Base-by-base conservation (phyloP, 2,329 filamentous ascomycete genomes). In the Leptographium wingfieldii region DNA sequence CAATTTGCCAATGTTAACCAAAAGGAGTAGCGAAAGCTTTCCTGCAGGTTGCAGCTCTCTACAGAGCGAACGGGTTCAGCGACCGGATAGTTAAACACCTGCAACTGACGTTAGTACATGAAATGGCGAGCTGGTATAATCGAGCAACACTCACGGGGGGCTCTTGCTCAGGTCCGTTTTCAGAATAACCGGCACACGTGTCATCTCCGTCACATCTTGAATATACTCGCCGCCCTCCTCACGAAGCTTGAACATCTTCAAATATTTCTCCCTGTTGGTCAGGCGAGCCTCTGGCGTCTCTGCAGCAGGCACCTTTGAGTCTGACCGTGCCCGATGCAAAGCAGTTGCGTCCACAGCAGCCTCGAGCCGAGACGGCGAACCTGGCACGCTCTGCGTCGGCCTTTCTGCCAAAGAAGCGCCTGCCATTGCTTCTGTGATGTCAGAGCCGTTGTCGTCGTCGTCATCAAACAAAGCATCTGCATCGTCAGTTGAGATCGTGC, bases 111-210 rank as follows among this genome's bases (percentile, higher is more conserved):
- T 54, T 11, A 54, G 49, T 5, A 54, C 25, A 46, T 11, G 10
- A 35, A 46, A 46, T 22, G 25, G 43, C 1, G 53, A 19, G 35
- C 9, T 22, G 16, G 22, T 4, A 16, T 5, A 40, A 40, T 16
- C 38, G 25, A 22, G 22, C 22, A 56, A 46, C 55, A 92, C 94
- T 85, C 88, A 99, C 92, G 94, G 94, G 76, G 94, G 94, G 77
- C 92, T 97, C 88, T 99, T 99, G 76, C 81, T 90, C 69, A 99
- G 82, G 76, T 99, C 94, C 65, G 94, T 97, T 85, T 96, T 97
- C 69, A 99, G 77, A 72, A 99, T 95, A 66, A 99, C 88, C n/a
- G 94, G 94, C 63, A 99, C 88, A 67, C 92, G 83, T 52, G 90
- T 92, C 92, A 99, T 96, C 79, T 99, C 94, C 61, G 86, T 92